Base-by-base conservation (phyloP, 148 eudicot species). In the Dysphania ambrosioides region DNA sequence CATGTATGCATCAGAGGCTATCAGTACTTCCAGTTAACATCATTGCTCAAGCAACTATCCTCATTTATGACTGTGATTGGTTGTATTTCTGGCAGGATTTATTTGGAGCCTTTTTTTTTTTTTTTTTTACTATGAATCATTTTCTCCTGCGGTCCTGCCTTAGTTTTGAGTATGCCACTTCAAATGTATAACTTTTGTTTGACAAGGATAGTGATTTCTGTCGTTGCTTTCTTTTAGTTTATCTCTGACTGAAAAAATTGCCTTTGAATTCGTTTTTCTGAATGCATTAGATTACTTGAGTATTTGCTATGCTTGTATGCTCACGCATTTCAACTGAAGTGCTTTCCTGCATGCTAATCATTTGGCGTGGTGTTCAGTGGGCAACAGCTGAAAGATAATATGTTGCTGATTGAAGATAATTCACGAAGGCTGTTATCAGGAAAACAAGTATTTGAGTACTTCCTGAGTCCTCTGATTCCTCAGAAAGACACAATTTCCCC, bases 381-480 rank as follows among this genome's bases (percentile, higher is more conserved):
- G 24, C 49, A 68, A 44, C 77, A 63, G 47, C 77, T 81, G 49
- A 77, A 34, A 51, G 80, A 73, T 9, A 62, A 71, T 71, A 61
- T 62, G 40, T 21, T 36, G 53, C 72, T 81, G 36, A 62, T 81
- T 32, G 58, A 62, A 68, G 78, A 81, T 72, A 40, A 41, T 68
- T 72, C 74, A 19, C 49, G 55, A 44, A 56, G 69, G 29, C 68
- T 81, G 61, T 36, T 68, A n/a, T 68, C 78, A 24, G 42, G 60
- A 51, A 77, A 63, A 31, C 21, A 62, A 0, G 41, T 66, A 18
- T 69, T 81, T 15, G 83, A 81, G 68, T 57, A 62, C 41, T 77
- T 81, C 40, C 58, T 81, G 23, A 36, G 66, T 56, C 80, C 78
- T 2, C 40, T 73, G 35, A 30, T 63, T 23, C 72, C 72, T 26